Base-by-base conservation (phyloP, 345 rosid genomes). In the Barbarea vulgaris region DNA sequence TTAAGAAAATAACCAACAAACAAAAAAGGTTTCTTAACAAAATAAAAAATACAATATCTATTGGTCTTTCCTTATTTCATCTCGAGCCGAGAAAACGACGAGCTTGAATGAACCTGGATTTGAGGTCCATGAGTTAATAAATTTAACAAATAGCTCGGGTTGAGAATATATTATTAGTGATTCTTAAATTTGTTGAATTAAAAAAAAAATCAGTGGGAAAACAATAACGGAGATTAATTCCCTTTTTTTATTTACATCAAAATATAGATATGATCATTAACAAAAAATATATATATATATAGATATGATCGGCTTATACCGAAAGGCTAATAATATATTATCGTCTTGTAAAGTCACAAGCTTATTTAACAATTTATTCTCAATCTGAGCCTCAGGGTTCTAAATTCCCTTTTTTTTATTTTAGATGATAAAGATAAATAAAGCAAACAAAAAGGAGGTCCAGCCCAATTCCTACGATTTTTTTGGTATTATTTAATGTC, bases 361-460 rank as follows among this genome's bases (percentile, higher is more conserved):
- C 33, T 59, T 58, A 58, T 47, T 50, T 50, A 27, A 11, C 17
- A 37, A 18, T 41, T 51, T 63, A 63, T 63, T 60, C 62, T 59
- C 69, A 75, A 50, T 75, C 47, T 59, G 55, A 75, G 68, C 69
- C 74, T 34, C 79, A 74, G 28, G 1, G 4, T 75, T 55, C 19
- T 55, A 55, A 41, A 55, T 39, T 69, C 13, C 51, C 5, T 12
- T 31, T 25, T 9, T 33, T 67, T 6, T 36, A 10, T 69, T 69
- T 55, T 36, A 37, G 3, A 34, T 34, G 33, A 37, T 51, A 30
- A 0, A 52, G 21, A 41, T 53, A 25, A 25, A 34, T 64, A 66
- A 36, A 67, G 51, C 66, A 66, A 24, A 24, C 9, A 41, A 52
- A 61, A 41, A 60, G 56, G 22, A 50, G 28, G 48, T 46, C 46